Percentiles rank a stretch among this genome's conserved stretches.
Evolutionary conservation across 768 basidiomycete genomes (phyloP).

Genomic region (Mycena rebaudengoi): DNA sequence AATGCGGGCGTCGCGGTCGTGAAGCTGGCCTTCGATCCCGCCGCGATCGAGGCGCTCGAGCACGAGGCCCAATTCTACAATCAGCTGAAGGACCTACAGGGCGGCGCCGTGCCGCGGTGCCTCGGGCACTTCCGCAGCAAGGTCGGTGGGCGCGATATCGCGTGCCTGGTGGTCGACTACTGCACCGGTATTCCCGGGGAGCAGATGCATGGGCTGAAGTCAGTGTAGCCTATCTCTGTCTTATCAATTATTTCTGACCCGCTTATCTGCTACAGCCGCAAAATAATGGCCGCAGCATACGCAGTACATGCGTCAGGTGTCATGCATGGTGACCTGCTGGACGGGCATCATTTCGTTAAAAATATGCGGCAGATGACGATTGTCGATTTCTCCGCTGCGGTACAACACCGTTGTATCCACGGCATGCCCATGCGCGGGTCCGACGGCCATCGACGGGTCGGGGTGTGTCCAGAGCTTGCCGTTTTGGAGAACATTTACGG

Average conservation of each 20-base stretch:
- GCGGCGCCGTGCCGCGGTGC: slow-evolving; percentile 32
- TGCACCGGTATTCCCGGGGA: slow-evolving; percentile 18
- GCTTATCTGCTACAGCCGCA: slow-evolving; percentile 22
- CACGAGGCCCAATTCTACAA: slow-evolving; percentile 34
- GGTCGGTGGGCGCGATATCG: slow-evolving; percentile 22
- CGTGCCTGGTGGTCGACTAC: slow-evolving; percentile 37
- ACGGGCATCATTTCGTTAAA: slow-evolving; percentile 31
- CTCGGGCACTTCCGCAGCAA: slow-evolving; percentile 31
- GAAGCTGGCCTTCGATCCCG: slow-evolving; percentile 30
- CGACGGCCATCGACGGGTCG: slow-evolving; percentile 11
- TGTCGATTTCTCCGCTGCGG: slow-evolving; percentile 34
- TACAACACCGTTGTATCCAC: slow-evolving; percentile 24
- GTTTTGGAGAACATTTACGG: slow-evolving; percentile 21
- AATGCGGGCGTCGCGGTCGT: slow-evolving; percentile 21
- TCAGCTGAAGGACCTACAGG: slow-evolving; percentile 30
- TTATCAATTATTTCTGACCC: neutral
- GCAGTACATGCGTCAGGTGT: slow-evolving; percentile 31
- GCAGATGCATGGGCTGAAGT: slow-evolving; percentile 14
- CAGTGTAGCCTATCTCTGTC: neutral
- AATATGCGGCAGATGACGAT: slow-evolving; percentile 27
- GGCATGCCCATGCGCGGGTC: slow-evolving; percentile 4
- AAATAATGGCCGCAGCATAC: slow-evolving; percentile 30
- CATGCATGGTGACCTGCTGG: slow-evolving; percentile 32
- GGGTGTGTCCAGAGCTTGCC: slow-evolving; percentile 12
- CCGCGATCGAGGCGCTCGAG: slow-evolving; percentile 27